Evolutionary conservation across 2,329 filamentous ascomycete genomes (phyloP).

Genomic region (Capronia coronata): DNA sequence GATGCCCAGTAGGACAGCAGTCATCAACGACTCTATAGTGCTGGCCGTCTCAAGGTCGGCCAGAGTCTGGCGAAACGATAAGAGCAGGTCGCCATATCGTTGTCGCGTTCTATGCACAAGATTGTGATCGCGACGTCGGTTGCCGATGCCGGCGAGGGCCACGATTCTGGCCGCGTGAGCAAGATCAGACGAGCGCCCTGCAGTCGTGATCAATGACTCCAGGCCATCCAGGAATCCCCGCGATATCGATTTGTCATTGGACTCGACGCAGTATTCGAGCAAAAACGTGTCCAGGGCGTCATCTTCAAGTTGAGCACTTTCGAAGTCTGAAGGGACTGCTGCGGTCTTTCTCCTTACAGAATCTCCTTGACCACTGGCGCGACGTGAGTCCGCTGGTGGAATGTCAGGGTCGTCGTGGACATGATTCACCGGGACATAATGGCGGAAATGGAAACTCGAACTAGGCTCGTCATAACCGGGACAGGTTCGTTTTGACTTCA

Average conservation of each 20-base stretch:
- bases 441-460: slow-evolving; percentile 1
- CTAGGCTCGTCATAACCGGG: neutral
- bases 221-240: slow-evolving; percentile 20
- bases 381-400: neutral
- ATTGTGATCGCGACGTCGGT: neutral
- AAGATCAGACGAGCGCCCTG: slow-evolving; percentile 5
- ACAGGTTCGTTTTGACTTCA: neutral
- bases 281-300: slow-evolving; percentile 12
- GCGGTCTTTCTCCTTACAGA: neutral
- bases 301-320: slow-evolving; percentile 4
- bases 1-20: slow-evolving; percentile 14
- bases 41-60: neutral
- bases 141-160: slow-evolving; percentile 13
- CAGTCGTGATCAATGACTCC: slow-evolving; percentile 4
- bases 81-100: slow-evolving; percentile 10
- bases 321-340: neutral
- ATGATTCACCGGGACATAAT: neutral
- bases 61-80: slow-evolving; percentile 8
- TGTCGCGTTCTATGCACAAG: neutral
- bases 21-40: slow-evolving; percentile 11
- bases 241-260: slow-evolving; percentile 7
- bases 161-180: slow-evolving; percentile 11
- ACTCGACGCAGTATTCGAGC: slow-evolving; percentile 7
- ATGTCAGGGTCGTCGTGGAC: neutral
- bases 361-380: neutral